These are phyloP conservation scores for Aspergillus bertholletiae DNA, from an alignment of 495 filamentous ascomycete species.

Conservation along the genomic window DNA sequence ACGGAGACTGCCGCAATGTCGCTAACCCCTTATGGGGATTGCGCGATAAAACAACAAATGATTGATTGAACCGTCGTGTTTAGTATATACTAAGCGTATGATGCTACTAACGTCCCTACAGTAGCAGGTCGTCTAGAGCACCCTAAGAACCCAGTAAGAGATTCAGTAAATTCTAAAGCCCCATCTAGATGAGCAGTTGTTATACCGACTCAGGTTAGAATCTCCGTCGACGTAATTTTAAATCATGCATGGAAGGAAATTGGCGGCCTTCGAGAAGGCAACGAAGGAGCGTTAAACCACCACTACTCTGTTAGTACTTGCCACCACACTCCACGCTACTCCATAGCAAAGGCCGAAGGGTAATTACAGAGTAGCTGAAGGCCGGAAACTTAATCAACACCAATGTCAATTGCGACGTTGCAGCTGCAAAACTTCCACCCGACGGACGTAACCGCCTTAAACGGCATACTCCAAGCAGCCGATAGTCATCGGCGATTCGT, in stretches of 20 bases:
- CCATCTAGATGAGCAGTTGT: slow-evolving; percentile 1
- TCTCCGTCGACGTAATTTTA: slow-evolving; percentile 2
- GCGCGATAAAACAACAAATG: not conserved
- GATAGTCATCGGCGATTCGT: not conserved
- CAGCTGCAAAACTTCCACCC: not conserved
- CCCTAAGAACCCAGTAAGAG: not conserved
- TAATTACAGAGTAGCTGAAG: not conserved
- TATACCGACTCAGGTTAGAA: slow-evolving; percentile 7
- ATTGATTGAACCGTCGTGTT: too few species aligned
- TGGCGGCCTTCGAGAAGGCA: slow-evolving; percentile 13
- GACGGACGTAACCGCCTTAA: not conserved
- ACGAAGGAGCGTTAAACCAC: not conserved
- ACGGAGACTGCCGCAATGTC: not conserved
- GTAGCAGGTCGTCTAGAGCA: not conserved
- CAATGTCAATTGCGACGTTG: not conserved
- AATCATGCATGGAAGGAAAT: slow-evolving; percentile 16
- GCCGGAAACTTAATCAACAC: not conserved
- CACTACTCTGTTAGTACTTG: slow-evolving; percentile 1
- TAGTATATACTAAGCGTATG: not conserved
- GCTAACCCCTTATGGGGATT: not conserved
- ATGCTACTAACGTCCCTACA: slow-evolving; percentile 1
- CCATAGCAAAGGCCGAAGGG: slow-evolving; percentile 3
- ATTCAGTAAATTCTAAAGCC: slow-evolving; percentile 4
- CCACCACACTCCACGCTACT: slow-evolving; percentile 1
- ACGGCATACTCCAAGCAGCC: not conserved